These are phyloP conservation scores for Trichoderma sp. DNA, from an alignment of 2,329 filamentous ascomycete genomes.

Conservation along the genomic window DNA sequence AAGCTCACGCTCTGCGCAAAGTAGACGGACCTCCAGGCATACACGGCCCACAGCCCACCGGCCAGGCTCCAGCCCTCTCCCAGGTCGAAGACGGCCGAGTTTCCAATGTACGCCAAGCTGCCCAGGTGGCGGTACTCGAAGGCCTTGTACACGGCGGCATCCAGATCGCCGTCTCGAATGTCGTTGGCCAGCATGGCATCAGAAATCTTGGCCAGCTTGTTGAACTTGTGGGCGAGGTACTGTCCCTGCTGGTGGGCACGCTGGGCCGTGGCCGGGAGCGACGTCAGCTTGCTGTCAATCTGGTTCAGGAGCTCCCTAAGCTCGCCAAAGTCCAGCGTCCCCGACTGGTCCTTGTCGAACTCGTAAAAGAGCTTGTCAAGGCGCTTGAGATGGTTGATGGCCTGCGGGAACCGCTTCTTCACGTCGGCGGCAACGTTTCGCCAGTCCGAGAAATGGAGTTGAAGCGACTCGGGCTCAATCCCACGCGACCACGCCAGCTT, in stretches of 20 bases:
- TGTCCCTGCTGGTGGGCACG: conserved; percentile 93
- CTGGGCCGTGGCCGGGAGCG: conserved; percentile 91
- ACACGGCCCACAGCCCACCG: conserved; percentile 89
- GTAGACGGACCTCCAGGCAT: conserved; percentile 94
- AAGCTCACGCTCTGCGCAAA: conserved; percentile 97
- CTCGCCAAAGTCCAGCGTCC: conserved; percentile 92
- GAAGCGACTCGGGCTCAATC: conserved; percentile 83
- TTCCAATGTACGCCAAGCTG: conserved; percentile 91
- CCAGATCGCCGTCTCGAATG: conserved; percentile 83
- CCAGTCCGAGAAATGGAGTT: conserved; percentile 88
- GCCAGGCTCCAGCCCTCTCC: conserved; percentile 73
- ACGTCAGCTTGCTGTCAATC: conserved; percentile 94
- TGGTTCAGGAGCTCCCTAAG: conserved; percentile 83
- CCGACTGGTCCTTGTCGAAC: conserved; percentile 91
- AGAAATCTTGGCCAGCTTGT: conserved; percentile 78
- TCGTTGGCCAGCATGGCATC: conserved; percentile 78
- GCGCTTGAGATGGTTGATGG: conserved; percentile 80
- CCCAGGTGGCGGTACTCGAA: conserved; percentile 95
- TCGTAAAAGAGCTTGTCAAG: conserved; percentile 88
- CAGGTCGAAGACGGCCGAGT: conserved; percentile 92
- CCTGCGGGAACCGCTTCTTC: conserved; percentile 87
- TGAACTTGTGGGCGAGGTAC: conserved; percentile 92
- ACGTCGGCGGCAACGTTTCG: conserved; percentile 80
- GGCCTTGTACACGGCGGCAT: conserved; percentile 88
- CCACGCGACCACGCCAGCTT: conserved; percentile 89